Conservation (phyloP, 257 asterid genomes). For the Jacaranda copaia region DNA sequence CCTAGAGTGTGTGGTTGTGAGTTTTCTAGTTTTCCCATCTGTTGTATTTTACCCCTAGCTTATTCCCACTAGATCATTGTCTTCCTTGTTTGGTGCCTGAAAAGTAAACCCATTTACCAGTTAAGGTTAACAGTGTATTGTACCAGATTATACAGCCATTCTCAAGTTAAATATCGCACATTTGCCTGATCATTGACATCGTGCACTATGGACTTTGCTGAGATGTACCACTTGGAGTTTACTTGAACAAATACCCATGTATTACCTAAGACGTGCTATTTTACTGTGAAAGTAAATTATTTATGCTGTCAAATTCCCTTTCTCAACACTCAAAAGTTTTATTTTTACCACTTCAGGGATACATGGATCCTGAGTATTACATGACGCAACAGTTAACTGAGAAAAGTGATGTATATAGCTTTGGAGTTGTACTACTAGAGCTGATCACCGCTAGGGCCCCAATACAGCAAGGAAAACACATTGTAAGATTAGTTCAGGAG, state of each 20-base stretch:
- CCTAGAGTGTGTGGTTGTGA: too few species aligned
- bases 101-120: too few species aligned
- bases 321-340: neutral
- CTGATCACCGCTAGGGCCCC: constrained; percentile 71
- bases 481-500: constrained; percentile 68
- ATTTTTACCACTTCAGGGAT: constrained; percentile 57
- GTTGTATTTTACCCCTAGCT: too few species aligned
- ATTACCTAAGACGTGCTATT: neutral
- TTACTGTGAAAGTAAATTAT: neutral
- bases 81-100: too few species aligned
- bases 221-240: neutral
- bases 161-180: too few species aligned
- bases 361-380: constrained; percentile 92
- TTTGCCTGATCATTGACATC: too few species aligned
- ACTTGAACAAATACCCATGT: neutral
- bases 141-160: too few species aligned
- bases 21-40: too few species aligned
- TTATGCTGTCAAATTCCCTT: neutral
- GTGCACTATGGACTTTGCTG: too few species aligned
- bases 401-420: constrained; percentile 86
- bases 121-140: too few species aligned
- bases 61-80: too few species aligned
- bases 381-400: constrained; percentile 90
- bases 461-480: constrained; percentile 81
- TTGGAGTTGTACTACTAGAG: constrained; percentile 80